phyloP scores from a whole-genome alignment of 768 basidiomycete genomes.

The Leccinum pellstonianum region DNA sequence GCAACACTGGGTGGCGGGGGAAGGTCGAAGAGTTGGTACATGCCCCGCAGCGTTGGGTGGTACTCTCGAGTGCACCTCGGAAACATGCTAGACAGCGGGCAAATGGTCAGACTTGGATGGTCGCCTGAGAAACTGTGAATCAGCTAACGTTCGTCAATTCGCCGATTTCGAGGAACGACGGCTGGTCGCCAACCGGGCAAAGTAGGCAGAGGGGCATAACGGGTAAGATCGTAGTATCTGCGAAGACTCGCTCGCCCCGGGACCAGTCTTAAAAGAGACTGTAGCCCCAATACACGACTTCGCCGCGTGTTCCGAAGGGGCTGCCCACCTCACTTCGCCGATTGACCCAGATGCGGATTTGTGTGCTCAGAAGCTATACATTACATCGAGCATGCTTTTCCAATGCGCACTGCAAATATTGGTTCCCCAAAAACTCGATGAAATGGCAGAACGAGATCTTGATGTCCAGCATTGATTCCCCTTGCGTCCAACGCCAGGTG shows the following conservation, averaged over 20 bases:
- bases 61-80: slow-evolving; percentile 13
- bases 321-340: slow-evolving; percentile 28
- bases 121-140: neutral
- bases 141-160: slow-evolving; percentile 20
- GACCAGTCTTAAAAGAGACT: slow-evolving; percentile 31
- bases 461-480: neutral
- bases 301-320: slow-evolving; percentile 30
- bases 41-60: slow-evolving; percentile 1
- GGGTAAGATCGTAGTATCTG: slow-evolving; percentile 17
- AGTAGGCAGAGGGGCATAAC: slow-evolving; percentile 26
- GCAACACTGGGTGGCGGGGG: slow-evolving; percentile 19
- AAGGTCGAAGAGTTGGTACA: slow-evolving; percentile 1
- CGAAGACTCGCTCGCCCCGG: slow-evolving; percentile 13
- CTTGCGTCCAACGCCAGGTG: slow-evolving; percentile 13
- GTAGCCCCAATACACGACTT: slow-evolving; percentile 33
- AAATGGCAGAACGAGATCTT: slow-evolving; percentile 1
- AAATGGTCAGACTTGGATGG: slow-evolving; percentile 6
- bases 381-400: slow-evolving; percentile 23
- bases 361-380: slow-evolving; percentile 22
- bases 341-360: slow-evolving; percentile 21
- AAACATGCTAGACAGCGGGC: slow-evolving; percentile 23
- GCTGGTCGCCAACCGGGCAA: slow-evolving; percentile 24
- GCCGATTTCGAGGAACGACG: slow-evolving; percentile 20
- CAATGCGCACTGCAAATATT: slow-evolving; percentile 19
- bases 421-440: slow-evolving; percentile 6